A percentile compares a stretch with the other conserved stretches of the same genome.
These are phyloP conservation scores for Amborella trichopoda DNA, from an alignment of 164 flowering plant species.

Conservation along the genomic window DNA sequence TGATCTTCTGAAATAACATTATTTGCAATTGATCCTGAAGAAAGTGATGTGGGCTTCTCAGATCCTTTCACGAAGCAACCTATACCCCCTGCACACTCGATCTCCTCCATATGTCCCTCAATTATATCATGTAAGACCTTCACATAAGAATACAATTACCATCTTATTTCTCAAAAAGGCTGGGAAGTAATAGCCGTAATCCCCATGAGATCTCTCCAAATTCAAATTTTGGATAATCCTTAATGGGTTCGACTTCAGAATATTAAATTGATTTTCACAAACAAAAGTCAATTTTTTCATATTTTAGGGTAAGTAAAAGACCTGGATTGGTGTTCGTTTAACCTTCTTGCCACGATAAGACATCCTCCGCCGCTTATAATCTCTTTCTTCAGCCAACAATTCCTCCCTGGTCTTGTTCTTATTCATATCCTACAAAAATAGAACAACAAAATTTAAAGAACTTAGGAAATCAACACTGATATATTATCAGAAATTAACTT, in stretches of 20 bases:
- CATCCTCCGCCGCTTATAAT: slow-evolving; percentile 94
- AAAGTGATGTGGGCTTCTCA: slow-evolving; percentile 12
- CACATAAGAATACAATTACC: slow-evolving; percentile 9
- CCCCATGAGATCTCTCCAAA: too few relatives aligned
- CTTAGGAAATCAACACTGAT: too few relatives aligned
- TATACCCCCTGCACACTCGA: slow-evolving; percentile 62
- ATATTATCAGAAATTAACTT: too few relatives aligned
- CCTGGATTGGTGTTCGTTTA: slow-evolving; percentile 67
- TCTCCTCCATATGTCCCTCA: slow-evolving; percentile 82
- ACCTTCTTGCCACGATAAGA: slow-evolving; percentile 93
- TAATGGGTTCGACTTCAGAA: too few relatives aligned
- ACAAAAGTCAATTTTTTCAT: background rate
- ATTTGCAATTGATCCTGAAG: slow-evolving; percentile 13
- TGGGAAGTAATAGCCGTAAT: too few relatives aligned
- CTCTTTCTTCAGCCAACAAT: slow-evolving; percentile 95
- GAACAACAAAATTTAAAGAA: background rate
- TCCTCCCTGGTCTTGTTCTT: slow-evolving; percentile 75
- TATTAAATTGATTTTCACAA: background rate
- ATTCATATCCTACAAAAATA: slow-evolving; percentile 30
- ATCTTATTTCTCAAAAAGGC: too few relatives aligned
- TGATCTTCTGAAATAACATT: slow-evolving; percentile 3
- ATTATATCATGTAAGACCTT: slow-evolving; percentile 83
- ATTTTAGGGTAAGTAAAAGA: slow-evolving; percentile 11
- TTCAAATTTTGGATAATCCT: too few relatives aligned
- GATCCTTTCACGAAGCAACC: slow-evolving; percentile 42